Conservation (phyloP, 305 asterid species). For the Salvia sclarea region DNA sequence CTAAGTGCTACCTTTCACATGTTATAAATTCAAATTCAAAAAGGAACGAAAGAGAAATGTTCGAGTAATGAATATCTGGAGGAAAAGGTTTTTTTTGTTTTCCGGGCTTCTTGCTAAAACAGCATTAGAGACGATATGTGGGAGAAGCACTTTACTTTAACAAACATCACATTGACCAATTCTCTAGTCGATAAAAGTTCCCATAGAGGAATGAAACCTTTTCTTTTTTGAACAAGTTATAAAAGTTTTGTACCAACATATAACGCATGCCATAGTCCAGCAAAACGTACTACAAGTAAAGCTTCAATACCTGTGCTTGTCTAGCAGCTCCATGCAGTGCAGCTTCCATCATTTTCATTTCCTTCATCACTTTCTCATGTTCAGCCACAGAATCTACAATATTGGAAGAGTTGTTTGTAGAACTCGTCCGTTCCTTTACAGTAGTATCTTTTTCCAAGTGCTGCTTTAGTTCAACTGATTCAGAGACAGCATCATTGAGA, state of each 20-base stretch:
- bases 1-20: conserved; percentile 6
- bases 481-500: conserved; percentile 43
- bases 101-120: conserved; percentile 22
- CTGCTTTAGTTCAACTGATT: conserved; percentile 44
- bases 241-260: neutral
- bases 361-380: conserved; percentile 75
- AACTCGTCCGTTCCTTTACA: conserved; percentile 40
- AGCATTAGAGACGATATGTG: neutral
- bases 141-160: conserved; percentile 9
- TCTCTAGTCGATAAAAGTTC: conserved; percentile 19
- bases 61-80: neutral
- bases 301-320: conserved; percentile 81
- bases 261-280: conserved; percentile 19
- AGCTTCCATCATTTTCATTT: conserved; percentile 91
- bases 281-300: neutral
- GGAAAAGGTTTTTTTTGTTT: conserved; percentile 1
- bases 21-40: conserved; percentile 18
- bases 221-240: conserved; percentile 10
- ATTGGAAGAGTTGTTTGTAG: conserved; percentile 47
- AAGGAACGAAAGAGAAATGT: conserved; percentile 2
- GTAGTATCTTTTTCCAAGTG: conserved; percentile 42
- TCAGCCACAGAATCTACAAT: conserved; percentile 53
- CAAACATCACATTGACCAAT: conserved; percentile 19
- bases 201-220: conserved; percentile 3
- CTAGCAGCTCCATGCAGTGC: conserved; percentile 96